Evolutionary conservation across 495 filamentous ascomycete genomes (phyloP), one percentile per base, ranked within the genome.

Genomic region (Neurospora sp.): DNA sequence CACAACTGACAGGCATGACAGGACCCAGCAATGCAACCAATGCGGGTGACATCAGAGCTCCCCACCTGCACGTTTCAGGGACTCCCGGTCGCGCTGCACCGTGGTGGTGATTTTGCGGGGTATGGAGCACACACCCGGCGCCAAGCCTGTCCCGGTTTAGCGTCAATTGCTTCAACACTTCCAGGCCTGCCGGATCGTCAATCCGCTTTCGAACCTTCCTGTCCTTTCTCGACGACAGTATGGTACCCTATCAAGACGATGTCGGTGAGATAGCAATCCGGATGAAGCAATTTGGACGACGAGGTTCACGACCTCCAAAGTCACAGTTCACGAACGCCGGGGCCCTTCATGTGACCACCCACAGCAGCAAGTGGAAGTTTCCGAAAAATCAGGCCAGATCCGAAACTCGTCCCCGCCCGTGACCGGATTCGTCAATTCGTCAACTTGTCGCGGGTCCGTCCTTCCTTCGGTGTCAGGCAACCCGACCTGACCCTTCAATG

Each of bases 31-130:
- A 59, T 28, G 48, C 48, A 59, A 24, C 48, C 48, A 17, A 71
- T 24, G 72, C 69, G 73, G 75, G 79, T 80, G 79, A 80, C 78
- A 78, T 80, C 79, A 79, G 73, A 36, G 13, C 72, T 69, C 71
- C 72, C 71, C 72, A 69, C 69, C 73, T 70, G 37, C 43, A 74
- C 17, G 76, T 78, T 71, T 74, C 77, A 75, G 73, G 77, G 74
- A 74, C 73, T 71, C 73, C 72, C 48, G 40, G 74, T 21, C 48
- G 70, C 37, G 38, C 73, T 72, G 38, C 39, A 43, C 28, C 31
- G 39, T 69, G 54, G 70, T 66, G 48, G 0, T 59, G 48, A 72
- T 71, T 74, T 76, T 78, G 79, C 78, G 79, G 79, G 79, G 79
- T 74, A 80, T 75, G 75, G 71, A 77, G 75, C 62, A 77, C 73